Percentiles rank a stretch among this genome's conserved stretches.
Conservation (phyloP, 768 basidiomycete species). For the Thelephora aurantiotincta region DNA sequence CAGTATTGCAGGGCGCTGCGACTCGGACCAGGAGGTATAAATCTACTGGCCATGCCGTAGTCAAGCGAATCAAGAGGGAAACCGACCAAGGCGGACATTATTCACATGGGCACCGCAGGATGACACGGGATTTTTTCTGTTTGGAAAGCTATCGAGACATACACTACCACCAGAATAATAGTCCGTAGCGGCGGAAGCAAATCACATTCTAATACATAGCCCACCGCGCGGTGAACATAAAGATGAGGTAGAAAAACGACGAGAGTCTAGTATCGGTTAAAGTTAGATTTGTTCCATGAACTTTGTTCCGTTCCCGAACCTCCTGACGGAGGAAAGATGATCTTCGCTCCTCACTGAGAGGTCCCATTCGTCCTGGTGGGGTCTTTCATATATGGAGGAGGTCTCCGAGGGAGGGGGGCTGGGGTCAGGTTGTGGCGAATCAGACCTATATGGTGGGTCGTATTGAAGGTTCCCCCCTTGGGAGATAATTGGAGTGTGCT, state of each 20-base stretch:
- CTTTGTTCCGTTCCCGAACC: conserved; percentile 16
- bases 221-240: too few relatives aligned
- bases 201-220: too few relatives aligned
- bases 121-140: too few relatives aligned
- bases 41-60: too few relatives aligned
- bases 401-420: background rate
- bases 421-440: background rate
- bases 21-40: background rate
- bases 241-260: too few relatives aligned
- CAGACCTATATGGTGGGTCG: background rate
- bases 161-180: too few relatives aligned
- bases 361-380: background rate
- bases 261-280: too few relatives aligned
- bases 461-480: background rate
- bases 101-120: too few relatives aligned
- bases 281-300: conserved; percentile 12
- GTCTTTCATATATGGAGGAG: conserved; percentile 1
- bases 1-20: conserved; percentile 3
- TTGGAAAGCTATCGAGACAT: too few relatives aligned
- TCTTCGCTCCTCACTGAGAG: conserved; percentile 5
- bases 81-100: too few relatives aligned
- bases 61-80: too few relatives aligned
- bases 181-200: too few relatives aligned
- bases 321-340: conserved; percentile 13
- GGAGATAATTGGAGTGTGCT: background rate